Evolutionary conservation across 768 basidiomycete genomes (phyloP).

Genomic region (Tricholoma matsutake): DNA sequence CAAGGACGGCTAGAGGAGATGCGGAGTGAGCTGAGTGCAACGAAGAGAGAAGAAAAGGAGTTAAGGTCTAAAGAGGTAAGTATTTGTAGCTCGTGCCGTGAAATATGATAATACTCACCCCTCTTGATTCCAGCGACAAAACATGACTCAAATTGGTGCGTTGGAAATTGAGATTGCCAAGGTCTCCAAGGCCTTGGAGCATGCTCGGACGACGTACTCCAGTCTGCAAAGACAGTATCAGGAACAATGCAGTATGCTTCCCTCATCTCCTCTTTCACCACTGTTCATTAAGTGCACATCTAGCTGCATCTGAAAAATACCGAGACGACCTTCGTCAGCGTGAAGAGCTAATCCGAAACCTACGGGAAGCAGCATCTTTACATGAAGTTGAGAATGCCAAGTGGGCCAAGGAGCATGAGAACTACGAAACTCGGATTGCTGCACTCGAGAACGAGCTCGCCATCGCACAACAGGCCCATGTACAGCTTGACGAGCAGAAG

Average conservation of each 20-base stretch:
- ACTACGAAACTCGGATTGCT: slow-evolving; percentile 67
- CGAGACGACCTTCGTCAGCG: slow-evolving; percentile 70
- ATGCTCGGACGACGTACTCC: slow-evolving; percentile 66
- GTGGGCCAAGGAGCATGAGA: slow-evolving; percentile 63
- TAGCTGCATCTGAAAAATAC: slow-evolving; percentile 77
- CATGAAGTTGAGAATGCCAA: slow-evolving; percentile 68
- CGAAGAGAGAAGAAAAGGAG: slow-evolving; percentile 93
- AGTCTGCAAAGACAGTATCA: slow-evolving; percentile 85
- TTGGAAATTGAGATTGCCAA: slow-evolving; percentile 81
- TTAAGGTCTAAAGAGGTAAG: slow-evolving; percentile 80
- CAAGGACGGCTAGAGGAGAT: slow-evolving; percentile 76
- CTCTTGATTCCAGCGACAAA: slow-evolving; percentile 48
- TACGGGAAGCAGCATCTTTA: slow-evolving; percentile 56
- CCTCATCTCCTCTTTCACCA: neutral
- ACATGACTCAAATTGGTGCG: slow-evolving; percentile 59
- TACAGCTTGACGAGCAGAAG: slow-evolving; percentile 86
- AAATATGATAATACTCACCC: slow-evolving; percentile 1
- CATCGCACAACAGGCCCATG: slow-evolving; percentile 67
- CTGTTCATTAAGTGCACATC: neutral
- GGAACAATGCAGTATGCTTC: slow-evolving; percentile 74
- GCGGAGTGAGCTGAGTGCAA: slow-evolving; percentile 68
- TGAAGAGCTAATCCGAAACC: slow-evolving; percentile 67
- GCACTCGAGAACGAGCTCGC: slow-evolving; percentile 71
- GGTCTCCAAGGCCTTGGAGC: slow-evolving; percentile 71
- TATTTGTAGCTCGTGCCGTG: neutral